Evolutionary conservation across 345 rosid species (phyloP).

Genomic region (Dimocarpus longan): DNA sequence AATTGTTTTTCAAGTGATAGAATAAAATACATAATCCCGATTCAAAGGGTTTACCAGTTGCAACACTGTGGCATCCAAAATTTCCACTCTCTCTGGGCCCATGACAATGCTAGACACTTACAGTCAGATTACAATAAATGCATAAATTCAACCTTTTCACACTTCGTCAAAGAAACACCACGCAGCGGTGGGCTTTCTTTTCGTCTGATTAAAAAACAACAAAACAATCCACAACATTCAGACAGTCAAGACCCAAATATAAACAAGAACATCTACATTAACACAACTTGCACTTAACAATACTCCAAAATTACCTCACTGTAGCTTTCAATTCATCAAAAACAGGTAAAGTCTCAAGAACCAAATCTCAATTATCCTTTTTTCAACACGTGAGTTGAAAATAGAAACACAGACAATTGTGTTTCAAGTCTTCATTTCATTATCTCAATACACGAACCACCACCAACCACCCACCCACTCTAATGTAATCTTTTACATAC

Average conservation of each 20-base stretch:
- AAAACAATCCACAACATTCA: background rate
- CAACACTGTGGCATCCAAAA: constrained; percentile 19
- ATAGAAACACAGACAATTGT: background rate
- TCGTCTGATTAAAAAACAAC: background rate
- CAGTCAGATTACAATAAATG: constrained; percentile 1
- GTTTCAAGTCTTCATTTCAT: constrained; percentile 21
- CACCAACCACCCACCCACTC: background rate
- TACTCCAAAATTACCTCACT: background rate
- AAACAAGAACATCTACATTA: background rate
- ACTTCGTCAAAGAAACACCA: too few species aligned
- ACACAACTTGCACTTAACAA: background rate
- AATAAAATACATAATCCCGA: background rate
- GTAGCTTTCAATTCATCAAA: background rate
- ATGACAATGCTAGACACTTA: background rate
- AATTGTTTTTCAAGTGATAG: background rate
- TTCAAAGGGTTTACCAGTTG: constrained; percentile 10
- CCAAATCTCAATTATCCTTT: too few species aligned
- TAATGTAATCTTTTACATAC: background rate
- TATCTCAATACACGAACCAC: constrained; percentile 14
- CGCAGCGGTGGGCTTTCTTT: background rate
- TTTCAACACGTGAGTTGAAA: background rate
- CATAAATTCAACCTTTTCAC: background rate
- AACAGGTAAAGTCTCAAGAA: background rate
- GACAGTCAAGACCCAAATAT: background rate
- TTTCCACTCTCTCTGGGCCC: constrained; percentile 15